Base-by-base conservation (phyloP, 1,139 yeast genomes). In the Citeromyces hawaiiensis region DNA sequence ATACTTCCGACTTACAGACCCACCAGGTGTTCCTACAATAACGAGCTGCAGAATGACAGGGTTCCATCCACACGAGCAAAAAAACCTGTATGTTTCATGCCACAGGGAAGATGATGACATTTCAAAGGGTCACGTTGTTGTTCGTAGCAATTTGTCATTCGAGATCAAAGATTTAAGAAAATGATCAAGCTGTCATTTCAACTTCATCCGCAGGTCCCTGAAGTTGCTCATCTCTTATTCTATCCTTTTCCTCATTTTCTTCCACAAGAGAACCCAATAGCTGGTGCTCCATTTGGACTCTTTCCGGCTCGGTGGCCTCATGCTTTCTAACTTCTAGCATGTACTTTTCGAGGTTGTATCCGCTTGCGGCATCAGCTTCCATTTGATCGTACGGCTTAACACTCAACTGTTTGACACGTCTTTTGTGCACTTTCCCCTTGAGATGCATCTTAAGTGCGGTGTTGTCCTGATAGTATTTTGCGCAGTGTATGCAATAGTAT, bases 401-500 rank as follows among this genome's bases (percentile, higher is more conserved):
- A 43, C 70, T 74, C 48, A 91, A 64, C 39, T 77, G 82, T 59
- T 77, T 83, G 27, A 83, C 81, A 53, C 95, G 69, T 60, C 98
- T 72, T 58, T 83, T 87, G 60, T 91, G 97, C 8, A 79, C 70
- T 55, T 87, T 87, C 8, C 82, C 71, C 51, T 75, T 73, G 47
- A 70, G 63, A 61, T 91, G 98, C 19, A 79, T 70, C 47, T 75
- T 76, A 45, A 83, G 66, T 11, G 94, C 83, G 35, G 61, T 57
- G 41, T 82, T 88, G 44, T 79, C 79, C 55, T 88, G 96, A 54
- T 76, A 86, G 59, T 91, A 86, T 59, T 81, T 83, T 40, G 94
- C 94, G 67, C 98, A 91, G 48, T 87, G 94, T 42, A 91, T 71
- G 60, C 97, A 91, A 59, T 86, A 91, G 60, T 76, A 82, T 61